Conservation (phyloP, 2,329 filamentous ascomycete genomes). For the Colletotrichum truncatum region DNA sequence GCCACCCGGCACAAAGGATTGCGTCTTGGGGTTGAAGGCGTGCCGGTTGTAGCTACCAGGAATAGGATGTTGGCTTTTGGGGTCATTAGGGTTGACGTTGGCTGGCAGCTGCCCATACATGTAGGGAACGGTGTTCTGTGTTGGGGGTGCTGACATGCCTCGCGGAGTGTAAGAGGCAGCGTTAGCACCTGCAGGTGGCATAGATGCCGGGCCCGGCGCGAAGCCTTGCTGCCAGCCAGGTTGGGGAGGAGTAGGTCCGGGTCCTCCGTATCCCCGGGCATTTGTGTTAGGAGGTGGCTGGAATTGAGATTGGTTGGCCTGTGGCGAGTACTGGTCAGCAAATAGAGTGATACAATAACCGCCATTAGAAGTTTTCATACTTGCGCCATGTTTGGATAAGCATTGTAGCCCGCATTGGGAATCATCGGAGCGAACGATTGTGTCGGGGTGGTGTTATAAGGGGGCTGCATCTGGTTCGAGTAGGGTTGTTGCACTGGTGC, state of each 20-base stretch:
- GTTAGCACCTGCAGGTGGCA: slow-evolving; percentile 35
- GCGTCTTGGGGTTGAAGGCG: slow-evolving; percentile 92
- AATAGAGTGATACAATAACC: neutral
- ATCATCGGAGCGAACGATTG: slow-evolving; percentile 55
- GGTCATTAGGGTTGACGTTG: slow-evolving; percentile 74
- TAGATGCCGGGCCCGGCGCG: slow-evolving; percentile 39
- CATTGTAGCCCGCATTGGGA: slow-evolving; percentile 50
- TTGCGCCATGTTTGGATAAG: slow-evolving; percentile 54
- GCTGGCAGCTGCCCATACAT: slow-evolving; percentile 81
- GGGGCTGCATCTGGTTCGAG: slow-evolving; percentile 55
- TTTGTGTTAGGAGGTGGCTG: slow-evolving; percentile 39
- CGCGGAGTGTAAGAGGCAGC: slow-evolving; percentile 35
- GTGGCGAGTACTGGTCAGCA: slow-evolving; percentile 20
- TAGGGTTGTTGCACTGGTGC: slow-evolving; percentile 52
- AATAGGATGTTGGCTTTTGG: slow-evolving; percentile 81
- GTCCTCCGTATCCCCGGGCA: slow-evolving; percentile 45
- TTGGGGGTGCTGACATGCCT: slow-evolving; percentile 38
- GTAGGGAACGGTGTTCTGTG: slow-evolving; percentile 64
- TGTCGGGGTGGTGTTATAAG: slow-evolving; percentile 51
- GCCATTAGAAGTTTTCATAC: slow-evolving; percentile 46
- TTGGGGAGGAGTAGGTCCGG: slow-evolving; percentile 40
- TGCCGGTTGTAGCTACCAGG: slow-evolving; percentile 86
- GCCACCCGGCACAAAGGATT: slow-evolving; percentile 81
- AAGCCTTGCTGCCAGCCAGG: slow-evolving; percentile 49
- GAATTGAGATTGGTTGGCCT: slow-evolving; percentile 34